Evolutionary conservation across 371 early-diverging fungal species (phyloP).

Genomic region (Mortierella sp.): DNA sequence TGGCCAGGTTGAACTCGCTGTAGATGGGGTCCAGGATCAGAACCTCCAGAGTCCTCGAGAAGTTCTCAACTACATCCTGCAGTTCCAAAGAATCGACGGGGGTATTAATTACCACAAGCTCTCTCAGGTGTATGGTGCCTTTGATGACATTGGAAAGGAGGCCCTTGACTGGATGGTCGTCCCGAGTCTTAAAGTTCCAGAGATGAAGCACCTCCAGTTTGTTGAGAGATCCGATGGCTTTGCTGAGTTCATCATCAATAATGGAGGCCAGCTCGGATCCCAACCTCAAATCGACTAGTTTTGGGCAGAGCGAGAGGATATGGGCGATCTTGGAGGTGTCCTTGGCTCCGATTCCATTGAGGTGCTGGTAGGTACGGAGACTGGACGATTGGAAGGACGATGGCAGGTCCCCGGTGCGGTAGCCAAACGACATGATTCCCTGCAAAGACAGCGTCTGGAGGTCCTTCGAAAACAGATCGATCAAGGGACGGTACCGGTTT

Average conservation of each 20-base stretch:
- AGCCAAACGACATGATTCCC: background rate
- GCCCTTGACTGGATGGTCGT: background rate
- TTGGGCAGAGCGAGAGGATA: conserved; percentile 14
- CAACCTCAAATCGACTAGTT: conserved; percentile 18
- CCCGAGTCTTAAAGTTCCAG: background rate
- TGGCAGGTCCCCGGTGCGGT: background rate
- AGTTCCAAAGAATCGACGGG: background rate
- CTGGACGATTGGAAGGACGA: background rate
- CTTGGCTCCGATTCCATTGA: background rate
- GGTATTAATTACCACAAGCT: conserved; percentile 9
- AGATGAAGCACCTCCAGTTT: conserved; percentile 10
- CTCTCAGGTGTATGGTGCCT: background rate
- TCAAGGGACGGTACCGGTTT: background rate
- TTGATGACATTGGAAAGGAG: background rate
- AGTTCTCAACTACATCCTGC: background rate
- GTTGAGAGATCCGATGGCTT: background rate
- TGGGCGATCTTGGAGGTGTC: conserved; percentile 14
- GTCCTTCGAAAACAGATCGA: background rate
- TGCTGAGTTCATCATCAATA: background rate
- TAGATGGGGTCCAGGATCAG: conserved; percentile 8
- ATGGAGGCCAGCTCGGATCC: conserved; percentile 11
- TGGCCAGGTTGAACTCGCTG: background rate
- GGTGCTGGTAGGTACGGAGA: conserved; percentile 17
- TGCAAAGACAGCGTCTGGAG: background rate
- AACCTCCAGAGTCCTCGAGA: conserved; percentile 11